Conservation (phyloP, 1,284 basidiomycete genomes). For the Cryptococcus sp. region DNA sequence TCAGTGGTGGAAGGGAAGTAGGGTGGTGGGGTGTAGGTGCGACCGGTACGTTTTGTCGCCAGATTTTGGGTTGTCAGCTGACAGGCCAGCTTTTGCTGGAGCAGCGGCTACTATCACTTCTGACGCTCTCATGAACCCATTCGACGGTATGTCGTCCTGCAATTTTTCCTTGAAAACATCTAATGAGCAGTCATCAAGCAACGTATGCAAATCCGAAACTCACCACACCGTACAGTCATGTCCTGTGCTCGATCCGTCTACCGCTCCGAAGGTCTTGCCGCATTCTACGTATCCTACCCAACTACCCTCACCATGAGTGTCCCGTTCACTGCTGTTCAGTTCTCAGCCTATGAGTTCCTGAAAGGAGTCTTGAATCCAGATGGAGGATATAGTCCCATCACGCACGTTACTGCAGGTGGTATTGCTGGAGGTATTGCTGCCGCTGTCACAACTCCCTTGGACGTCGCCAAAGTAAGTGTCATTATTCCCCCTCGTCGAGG, state of each 20-base stretch:
- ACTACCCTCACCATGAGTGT: constrained; percentile 96
- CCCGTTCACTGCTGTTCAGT: constrained; percentile 97
- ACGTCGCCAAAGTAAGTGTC: constrained; percentile 77
- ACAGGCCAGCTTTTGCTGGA: constrained; percentile 73
- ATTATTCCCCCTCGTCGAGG: background rate
- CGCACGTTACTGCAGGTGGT: constrained; percentile 88
- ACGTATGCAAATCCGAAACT: constrained; percentile 95
- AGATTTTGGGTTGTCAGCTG: background rate
- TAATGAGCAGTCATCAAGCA: constrained; percentile 85
- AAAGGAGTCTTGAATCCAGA: constrained; percentile 83
- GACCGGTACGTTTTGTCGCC: constrained; percentile 21
- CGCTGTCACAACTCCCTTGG: constrained; percentile 91
- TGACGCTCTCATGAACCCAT: constrained; percentile 99
- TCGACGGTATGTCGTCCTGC: constrained; percentile 70
- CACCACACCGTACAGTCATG: constrained; percentile 77
- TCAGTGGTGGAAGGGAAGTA: constrained; percentile 65
- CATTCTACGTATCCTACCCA: constrained; percentile 98
- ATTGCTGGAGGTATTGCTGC: constrained; percentile 91
- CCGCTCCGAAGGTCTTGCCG: constrained; percentile 74
- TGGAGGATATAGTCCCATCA: constrained; percentile 80
- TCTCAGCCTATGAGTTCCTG: constrained; percentile 91
- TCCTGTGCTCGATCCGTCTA: constrained; percentile 78
- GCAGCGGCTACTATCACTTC: constrained; percentile 91
- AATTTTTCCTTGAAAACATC: constrained; percentile 1
- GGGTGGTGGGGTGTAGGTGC: constrained; percentile 44